Evolutionary conservation across 139 green algal species (phyloP).

Genomic region (Coelastrella sp.): DNA sequence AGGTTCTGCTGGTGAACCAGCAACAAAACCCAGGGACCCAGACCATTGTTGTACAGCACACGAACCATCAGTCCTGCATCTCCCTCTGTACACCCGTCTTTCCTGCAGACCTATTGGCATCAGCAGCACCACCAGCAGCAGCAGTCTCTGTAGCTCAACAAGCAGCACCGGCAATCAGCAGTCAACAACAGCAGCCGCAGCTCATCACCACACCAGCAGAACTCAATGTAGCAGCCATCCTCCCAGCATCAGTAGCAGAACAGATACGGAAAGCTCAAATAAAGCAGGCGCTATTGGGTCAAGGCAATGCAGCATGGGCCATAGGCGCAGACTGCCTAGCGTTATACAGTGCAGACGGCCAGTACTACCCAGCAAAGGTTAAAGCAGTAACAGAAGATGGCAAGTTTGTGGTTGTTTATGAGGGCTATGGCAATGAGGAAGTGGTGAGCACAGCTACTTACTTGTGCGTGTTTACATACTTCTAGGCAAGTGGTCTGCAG

Average conservation of each 20-base stretch:
- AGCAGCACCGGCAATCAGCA: neutral
- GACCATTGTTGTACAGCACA: no score
- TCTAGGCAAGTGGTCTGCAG: neutral
- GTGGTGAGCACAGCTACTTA: slow-evolving; percentile 64
- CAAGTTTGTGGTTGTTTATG: slow-evolving; percentile 84
- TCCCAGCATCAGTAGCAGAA: slow-evolving; percentile 78
- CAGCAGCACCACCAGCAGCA: slow-evolving; percentile 7
- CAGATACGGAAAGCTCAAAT: slow-evolving; percentile 83
- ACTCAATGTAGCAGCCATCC: slow-evolving; percentile 57
- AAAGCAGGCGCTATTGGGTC: slow-evolving; percentile 69
- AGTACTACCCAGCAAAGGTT: slow-evolving; percentile 64
- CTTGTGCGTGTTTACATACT: neutral
- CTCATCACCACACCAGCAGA: slow-evolving; percentile 53
- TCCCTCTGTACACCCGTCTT: no score
- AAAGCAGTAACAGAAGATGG: slow-evolving; percentile 58
- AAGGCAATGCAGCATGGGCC: slow-evolving; percentile 80
- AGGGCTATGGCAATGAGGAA: slow-evolving; percentile 76
- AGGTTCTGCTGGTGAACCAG: no score
- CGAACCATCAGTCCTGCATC: no score
- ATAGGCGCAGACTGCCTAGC: slow-evolving; percentile 78
- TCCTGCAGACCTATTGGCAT: neutral
- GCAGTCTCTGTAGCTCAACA: slow-evolving; percentile 42
- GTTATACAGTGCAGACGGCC: slow-evolving; percentile 66
- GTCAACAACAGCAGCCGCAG: slow-evolving; percentile 45
- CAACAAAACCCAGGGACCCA: no score